Base-by-base conservation (phyloP, 305 asterid species). In the Withania somnifera region DNA sequence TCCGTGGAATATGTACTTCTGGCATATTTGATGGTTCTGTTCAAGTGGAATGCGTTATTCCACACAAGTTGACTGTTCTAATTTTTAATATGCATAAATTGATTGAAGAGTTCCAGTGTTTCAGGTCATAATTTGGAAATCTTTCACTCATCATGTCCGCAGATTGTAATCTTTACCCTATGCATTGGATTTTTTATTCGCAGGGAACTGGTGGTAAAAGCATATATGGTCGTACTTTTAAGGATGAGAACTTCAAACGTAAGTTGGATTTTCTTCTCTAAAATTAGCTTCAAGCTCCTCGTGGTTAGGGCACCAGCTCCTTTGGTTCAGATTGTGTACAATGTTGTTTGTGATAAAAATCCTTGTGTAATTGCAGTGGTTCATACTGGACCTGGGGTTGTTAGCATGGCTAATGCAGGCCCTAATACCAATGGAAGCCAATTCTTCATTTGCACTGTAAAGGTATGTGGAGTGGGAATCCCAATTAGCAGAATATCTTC, bases 351-450 rank as follows among this genome's bases (percentile, higher is more conserved):
- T 11, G 52, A 83, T 67, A 64, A 83, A 34, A 67, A 60, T 57
- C 51, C 60, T 78, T 83, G 76, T 73, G 57, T 83, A 9, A 78
- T 73, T 87, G 90, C 87, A 96, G 99, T 96, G 93, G 69, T 61
- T 88, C 99, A 96, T 87, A 85, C 94, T 79, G 99, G 98, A 86
- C 99, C 98, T 82, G 99, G 99, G 87, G 69, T 91, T 80, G 88
- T 96, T 88, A 96, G 99, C 94, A 96, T 96, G 99, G 99, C 99
- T 82, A 96, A 96, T 88, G 98, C 98, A 82, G 99, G 99, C 61
- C 95, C 98, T 79, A 89, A 96, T 81, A 96, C 99, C 88, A 96
- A 96, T 58, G 99, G 99, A 84, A 96, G 99, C 89, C 99, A 96
- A 78, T 96, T 96, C 85, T 96, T 96, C 91, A 92, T 96, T 82